Base-by-base conservation (phyloP, 495 filamentous ascomycete genomes). In the Penicillium manginii region DNA sequence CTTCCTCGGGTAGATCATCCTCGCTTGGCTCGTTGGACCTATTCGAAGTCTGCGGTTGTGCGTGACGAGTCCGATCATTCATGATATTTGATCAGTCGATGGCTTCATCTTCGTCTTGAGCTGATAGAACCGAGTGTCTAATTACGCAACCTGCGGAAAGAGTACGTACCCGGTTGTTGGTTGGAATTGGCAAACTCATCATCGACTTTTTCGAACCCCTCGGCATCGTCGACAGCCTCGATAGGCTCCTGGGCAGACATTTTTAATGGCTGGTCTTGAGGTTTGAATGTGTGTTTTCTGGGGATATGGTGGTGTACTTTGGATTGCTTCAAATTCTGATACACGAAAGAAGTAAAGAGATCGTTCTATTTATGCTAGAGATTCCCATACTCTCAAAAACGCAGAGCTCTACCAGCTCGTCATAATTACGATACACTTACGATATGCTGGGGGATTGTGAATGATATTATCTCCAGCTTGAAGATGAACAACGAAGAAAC, bases 61-160 rank as follows among this genome's bases (percentile, higher is more conserved):
- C 49, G 23, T 33, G 60, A 18, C 55, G 57, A 46, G 55, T 17
- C 9, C 48, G 26, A 26, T 58, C 50, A 2, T 39, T 35, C 12
- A 66, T 17, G 12, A 58, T 40, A 3, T 63, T 58, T 2, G 52
- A 39, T n/a, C 32, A 18, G 8, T 65, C 45, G 8, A 61, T 54
- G 19, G 50, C 60, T 2, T 50, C 52, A 18, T 57, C 22, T 4
- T 66, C 58, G 23, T 63, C 52, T 9, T n/a, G 29, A 18, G 59
- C 65, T 63, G 35, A 14, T 19, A 2, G 12, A 42, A 11, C 32
- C 4, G 2, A 4, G 22, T 6, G 39, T 32, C 18, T 35, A 10
- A 26, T 47, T n/a, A 22, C 6, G 42, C 11, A 37, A n/a, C 12
- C 35, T 10, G 35, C 35, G 12, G 35, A 37, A 37, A n/a, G 15